Conservation (phyloP, 1,284 basidiomycete genomes). For the Ustilago lituana region DNA sequence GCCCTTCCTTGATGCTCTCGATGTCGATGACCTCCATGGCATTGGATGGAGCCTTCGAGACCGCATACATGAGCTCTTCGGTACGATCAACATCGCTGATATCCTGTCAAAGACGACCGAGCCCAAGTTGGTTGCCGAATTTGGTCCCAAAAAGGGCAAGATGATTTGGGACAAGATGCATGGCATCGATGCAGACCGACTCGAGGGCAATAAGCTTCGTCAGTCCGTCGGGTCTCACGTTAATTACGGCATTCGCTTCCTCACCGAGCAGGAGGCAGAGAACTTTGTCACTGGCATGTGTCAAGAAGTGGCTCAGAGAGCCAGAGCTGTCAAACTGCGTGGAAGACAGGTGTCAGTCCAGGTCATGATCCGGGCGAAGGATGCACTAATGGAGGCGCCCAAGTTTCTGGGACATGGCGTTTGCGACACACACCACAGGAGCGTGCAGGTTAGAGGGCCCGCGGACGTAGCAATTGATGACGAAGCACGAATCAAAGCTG, state of each 20-base stretch:
- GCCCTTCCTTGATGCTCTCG: slow-evolving; percentile 76
- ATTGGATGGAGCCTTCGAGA: slow-evolving; percentile 74
- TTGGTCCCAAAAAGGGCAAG: slow-evolving; percentile 85
- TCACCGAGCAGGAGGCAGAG: slow-evolving; percentile 81
- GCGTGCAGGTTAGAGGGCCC: slow-evolving; percentile 71
- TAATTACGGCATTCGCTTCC: slow-evolving; percentile 89
- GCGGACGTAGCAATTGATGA: slow-evolving; percentile 75
- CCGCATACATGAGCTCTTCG: slow-evolving; percentile 75
- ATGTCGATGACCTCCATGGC: slow-evolving; percentile 86
- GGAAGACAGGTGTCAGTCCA: slow-evolving; percentile 75
- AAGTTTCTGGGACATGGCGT: slow-evolving; percentile 96
- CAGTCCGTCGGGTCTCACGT: slow-evolving; percentile 51
- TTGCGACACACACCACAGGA: slow-evolving; percentile 84
- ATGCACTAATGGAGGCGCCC: slow-evolving; percentile 88
- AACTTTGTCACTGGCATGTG: slow-evolving; percentile 58
- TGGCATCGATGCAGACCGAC: slow-evolving; percentile 80
- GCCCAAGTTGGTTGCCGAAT: slow-evolving; percentile 70
- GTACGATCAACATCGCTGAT: slow-evolving; percentile 77
- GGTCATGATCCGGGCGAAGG: slow-evolving; percentile 86
- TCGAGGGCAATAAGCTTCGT: slow-evolving; percentile 72
- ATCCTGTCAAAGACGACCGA: slow-evolving; percentile 56
- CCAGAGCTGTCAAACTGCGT: slow-evolving; percentile 78
- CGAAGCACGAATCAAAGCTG: slow-evolving; percentile 76
- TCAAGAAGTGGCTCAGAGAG: slow-evolving; percentile 50
- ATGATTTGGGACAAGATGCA: slow-evolving; percentile 83